These are phyloP conservation scores for Termitomyces sp. DNA, from an alignment of 768 basidiomycete species.

Conservation along the genomic window DNA sequence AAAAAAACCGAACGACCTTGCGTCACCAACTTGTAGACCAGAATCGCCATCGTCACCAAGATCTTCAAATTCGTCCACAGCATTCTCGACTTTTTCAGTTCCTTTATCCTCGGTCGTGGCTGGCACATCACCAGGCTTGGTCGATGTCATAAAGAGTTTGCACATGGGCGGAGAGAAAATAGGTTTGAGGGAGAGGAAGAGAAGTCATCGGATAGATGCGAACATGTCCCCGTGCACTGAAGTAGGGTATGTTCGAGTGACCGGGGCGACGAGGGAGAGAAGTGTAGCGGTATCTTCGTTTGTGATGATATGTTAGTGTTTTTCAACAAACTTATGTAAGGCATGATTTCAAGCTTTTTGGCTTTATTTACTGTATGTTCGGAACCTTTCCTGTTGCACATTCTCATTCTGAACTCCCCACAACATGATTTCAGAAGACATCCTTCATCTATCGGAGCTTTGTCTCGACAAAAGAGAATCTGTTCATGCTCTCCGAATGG, in stretches of 20 bases:
- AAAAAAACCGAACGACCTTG: constrained; percentile 11
- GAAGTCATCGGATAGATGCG: constrained; percentile 24
- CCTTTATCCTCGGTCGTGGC: constrained; percentile 7
- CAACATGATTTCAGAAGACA: no score
- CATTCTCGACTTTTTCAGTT: constrained; percentile 2
- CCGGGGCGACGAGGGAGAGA: constrained; percentile 52
- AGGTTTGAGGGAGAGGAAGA: constrained; percentile 14
- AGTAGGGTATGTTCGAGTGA: constrained; percentile 55
- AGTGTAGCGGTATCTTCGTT: constrained; percentile 35
- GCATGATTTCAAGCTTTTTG: no score
- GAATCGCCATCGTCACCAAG: constrained; percentile 18
- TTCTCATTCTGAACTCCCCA: no score
- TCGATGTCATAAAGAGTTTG: constrained; percentile 9
- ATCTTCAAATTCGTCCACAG: constrained; percentile 10
- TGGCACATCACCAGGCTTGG: background rate
- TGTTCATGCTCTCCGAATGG: no score
- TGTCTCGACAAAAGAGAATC: no score
- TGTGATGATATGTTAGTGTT: constrained; percentile 39
- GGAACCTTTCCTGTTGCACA: no score
- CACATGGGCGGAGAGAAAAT: constrained; percentile 14
- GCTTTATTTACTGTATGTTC: no score
- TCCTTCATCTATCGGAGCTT: no score
- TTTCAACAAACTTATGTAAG: no score
- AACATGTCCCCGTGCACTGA: constrained; percentile 45
- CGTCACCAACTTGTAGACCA: constrained; percentile 17